Conservation (phyloP, 768 basidiomycete genomes). For the Suillus plorans region DNA sequence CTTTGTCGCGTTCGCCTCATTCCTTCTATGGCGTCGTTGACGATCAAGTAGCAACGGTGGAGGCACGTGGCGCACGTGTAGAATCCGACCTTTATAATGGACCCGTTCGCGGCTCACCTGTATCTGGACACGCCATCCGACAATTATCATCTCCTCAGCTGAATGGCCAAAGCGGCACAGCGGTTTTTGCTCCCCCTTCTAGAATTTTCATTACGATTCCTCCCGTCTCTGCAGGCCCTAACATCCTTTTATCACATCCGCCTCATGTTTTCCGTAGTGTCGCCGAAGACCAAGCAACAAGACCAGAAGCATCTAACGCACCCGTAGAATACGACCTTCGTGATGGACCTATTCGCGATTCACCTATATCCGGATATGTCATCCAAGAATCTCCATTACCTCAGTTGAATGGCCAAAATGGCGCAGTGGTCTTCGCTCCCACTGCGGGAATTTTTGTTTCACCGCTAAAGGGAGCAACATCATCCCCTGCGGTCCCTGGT, state of each 20-base stretch:
- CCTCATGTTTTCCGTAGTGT: not conserved
- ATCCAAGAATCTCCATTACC: not conserved
- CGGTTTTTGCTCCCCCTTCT: conserved; percentile 20
- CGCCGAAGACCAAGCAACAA: not conserved
- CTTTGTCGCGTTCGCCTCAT: not conserved
- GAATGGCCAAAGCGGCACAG: not conserved
- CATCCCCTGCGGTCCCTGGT: not conserved
- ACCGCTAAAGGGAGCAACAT: conserved; percentile 21
- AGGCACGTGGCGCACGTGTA: not conserved
- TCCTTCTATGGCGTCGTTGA: not conserved
- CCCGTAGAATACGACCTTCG: not conserved
- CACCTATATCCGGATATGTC: conserved; percentile 2
- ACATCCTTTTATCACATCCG: not conserved
- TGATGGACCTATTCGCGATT: no score
- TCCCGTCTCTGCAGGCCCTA: not conserved
- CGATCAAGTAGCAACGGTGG: not conserved
- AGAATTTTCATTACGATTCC: conserved; percentile 16
- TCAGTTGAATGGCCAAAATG: not conserved
- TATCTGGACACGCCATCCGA: not conserved
- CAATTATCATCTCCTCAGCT: not conserved
- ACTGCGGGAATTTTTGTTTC: conserved; percentile 28
- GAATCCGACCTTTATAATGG: not conserved
- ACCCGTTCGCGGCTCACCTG: not conserved
- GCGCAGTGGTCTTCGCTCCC: conserved; percentile 16
- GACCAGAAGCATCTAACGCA: not conserved